phyloP scores from a whole-genome alignment of 495 filamentous ascomycete genomes.

The Chaetomium tenue region DNA sequence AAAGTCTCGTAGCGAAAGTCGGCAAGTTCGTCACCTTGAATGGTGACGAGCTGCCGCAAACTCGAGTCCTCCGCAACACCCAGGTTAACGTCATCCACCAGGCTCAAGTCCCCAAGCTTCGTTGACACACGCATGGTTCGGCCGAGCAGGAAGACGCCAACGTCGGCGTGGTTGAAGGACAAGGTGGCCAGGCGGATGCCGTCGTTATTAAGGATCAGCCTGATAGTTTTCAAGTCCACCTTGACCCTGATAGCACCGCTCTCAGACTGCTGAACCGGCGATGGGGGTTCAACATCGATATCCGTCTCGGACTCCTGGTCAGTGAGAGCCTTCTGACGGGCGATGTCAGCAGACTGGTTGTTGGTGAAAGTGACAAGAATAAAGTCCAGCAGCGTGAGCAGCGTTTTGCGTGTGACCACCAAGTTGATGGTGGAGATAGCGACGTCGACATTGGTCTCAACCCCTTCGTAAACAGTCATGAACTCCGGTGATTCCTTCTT shows the following conservation, averaged over 20 bases:
- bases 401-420: slow-evolving; percentile 86
- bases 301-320: slow-evolving; percentile 41
- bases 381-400: slow-evolving; percentile 94
- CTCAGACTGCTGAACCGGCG: slow-evolving; percentile 34
- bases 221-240: slow-evolving; percentile 86
- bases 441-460: slow-evolving; percentile 89
- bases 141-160: slow-evolving; percentile 83
- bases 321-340: slow-evolving; percentile 39
- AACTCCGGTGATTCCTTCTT: slow-evolving; percentile 92
- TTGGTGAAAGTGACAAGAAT: slow-evolving; percentile 91
- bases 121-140: slow-evolving; percentile 81
- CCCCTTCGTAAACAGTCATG: slow-evolving; percentile 82
- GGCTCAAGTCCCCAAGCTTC: slow-evolving; percentile 77
- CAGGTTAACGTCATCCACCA: slow-evolving; percentile 93
- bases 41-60: slow-evolving; percentile 83
- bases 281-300: slow-evolving; percentile 36
- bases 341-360: slow-evolving; percentile 44
- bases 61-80: slow-evolving; percentile 77
- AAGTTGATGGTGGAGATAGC: slow-evolving; percentile 93
- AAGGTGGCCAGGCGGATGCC: slow-evolving; percentile 91
- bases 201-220: slow-evolving; percentile 96
- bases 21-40: slow-evolving; percentile 93
- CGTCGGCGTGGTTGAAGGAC: slow-evolving; percentile 85
- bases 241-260: slow-evolving; percentile 66
- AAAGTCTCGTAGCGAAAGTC: slow-evolving; percentile 98